These are phyloP conservation scores for Leishmania tarentolae DNA, from an alignment of 208 protist genomes.

Conservation along the genomic window DNA sequence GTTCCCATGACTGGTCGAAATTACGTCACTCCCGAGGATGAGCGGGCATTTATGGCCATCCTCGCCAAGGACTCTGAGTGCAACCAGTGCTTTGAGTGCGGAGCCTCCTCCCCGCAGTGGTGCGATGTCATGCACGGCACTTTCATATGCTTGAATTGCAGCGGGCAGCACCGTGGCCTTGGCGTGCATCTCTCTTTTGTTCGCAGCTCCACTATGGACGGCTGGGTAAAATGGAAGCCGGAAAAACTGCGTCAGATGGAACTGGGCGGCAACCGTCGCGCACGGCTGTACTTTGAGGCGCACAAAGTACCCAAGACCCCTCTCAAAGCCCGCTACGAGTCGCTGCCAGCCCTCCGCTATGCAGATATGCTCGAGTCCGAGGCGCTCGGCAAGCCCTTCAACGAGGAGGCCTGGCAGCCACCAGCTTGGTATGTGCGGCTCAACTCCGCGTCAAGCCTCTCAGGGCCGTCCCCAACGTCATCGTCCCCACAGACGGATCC, in stretches of 20 bases:
- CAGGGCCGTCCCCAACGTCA: slow-evolving; percentile 5
- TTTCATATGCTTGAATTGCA: slow-evolving; percentile 93
- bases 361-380: slow-evolving; percentile 82
- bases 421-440: slow-evolving; percentile 80
- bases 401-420: slow-evolving; percentile 71
- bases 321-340: slow-evolving; percentile 76
- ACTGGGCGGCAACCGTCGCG: slow-evolving; percentile 88
- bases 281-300: slow-evolving; percentile 85
- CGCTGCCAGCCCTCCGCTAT: slow-evolving; percentile 81
- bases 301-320: slow-evolving; percentile 65
- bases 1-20: slow-evolving; percentile 10
- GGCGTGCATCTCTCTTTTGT: slow-evolving; percentile 95
- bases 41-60: slow-evolving; percentile 64
- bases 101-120: slow-evolving; percentile 89
- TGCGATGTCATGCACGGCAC: slow-evolving; percentile 88
- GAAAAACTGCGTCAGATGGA: slow-evolving; percentile 92
- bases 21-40: slow-evolving; percentile 64
- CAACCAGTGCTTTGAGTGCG: slow-evolving; percentile 89
- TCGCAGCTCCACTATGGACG: slow-evolving; percentile 93
- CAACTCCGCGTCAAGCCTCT: slow-evolving; percentile 21
- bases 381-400: slow-evolving; percentile 67
- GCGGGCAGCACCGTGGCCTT: slow-evolving; percentile 90
- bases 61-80: slow-evolving; percentile 80
- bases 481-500: slow-evolving; percentile 51
- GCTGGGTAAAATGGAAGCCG: slow-evolving; percentile 90